These are phyloP conservation scores for Tilletiopsis washingtonensis DNA, from an alignment of 1,284 basidiomycete species.

Conservation along the genomic window DNA sequence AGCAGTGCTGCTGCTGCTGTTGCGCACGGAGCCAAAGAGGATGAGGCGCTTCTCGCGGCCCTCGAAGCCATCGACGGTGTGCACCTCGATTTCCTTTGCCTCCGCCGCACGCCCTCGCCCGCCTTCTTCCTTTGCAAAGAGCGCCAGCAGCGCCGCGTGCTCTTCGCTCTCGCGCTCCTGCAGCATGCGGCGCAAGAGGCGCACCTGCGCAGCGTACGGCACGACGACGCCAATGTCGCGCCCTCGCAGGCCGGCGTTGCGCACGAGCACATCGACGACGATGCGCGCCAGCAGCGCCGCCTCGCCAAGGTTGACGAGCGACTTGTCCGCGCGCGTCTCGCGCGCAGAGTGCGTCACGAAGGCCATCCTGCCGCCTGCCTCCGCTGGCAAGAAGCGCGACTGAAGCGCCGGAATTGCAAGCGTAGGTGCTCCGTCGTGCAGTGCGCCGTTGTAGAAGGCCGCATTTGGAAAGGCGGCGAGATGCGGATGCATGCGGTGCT, in stretches of 20 bases:
- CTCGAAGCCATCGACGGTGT: conserved; percentile 92
- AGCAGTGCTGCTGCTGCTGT: too few species aligned
- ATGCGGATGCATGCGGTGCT: conserved; percentile 88
- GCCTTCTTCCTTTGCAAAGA: background rate
- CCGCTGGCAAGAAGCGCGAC: conserved; percentile 17
- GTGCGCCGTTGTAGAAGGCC: conserved; percentile 67
- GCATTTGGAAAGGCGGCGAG: conserved; percentile 76
- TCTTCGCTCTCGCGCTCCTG: background rate
- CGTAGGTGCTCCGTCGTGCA: conserved; percentile 60
- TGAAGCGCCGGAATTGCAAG: conserved; percentile 16
- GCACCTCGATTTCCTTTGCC: conserved; percentile 63
- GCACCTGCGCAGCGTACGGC: conserved; percentile 39
- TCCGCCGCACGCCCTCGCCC: conserved; percentile 10
- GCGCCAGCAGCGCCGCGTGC: background rate
- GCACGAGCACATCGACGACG: conserved; percentile 26
- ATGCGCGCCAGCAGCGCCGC: conserved; percentile 44
- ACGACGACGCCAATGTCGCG: conserved; percentile 41
- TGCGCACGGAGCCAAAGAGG: conserved; percentile 81
- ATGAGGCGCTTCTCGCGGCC: conserved; percentile 94
- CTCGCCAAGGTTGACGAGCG: conserved; percentile 31
- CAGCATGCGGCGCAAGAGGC: conserved; percentile 18
- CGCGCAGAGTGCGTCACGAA: conserved; percentile 27
- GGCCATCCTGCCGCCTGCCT: conserved; percentile 9
- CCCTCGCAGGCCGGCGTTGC: conserved; percentile 26
- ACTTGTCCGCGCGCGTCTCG: conserved; percentile 27